phyloP scores from a whole-genome alignment of 352 stramenopile genomes.

The Globisporangium iwayamae region DNA sequence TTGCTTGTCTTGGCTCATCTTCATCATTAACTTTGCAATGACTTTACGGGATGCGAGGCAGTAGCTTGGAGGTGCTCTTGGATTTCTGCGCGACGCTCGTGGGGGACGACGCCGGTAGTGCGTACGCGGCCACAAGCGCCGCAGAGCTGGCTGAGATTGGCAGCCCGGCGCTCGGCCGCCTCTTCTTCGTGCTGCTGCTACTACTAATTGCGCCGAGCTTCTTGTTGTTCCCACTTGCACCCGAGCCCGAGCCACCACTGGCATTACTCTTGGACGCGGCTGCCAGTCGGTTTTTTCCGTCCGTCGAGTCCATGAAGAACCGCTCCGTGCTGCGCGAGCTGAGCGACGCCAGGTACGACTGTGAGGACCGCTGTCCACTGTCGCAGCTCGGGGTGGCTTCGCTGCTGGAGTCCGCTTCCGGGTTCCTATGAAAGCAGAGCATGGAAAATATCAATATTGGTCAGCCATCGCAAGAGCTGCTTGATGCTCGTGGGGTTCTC shows the following conservation, averaged over 20 bases:
- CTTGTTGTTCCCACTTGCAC: conserved; percentile 21
- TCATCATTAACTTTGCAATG: background rate
- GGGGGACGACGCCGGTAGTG: conserved; percentile 13
- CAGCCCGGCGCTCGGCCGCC: background rate
- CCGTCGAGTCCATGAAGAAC: conserved; percentile 23
- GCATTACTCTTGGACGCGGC: conserved; percentile 15
- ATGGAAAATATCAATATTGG: background rate
- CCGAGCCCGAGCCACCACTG: background rate
- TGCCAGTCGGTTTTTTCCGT: conserved; percentile 11
- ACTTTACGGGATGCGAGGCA: conserved; percentile 31
- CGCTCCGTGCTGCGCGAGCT: conserved; percentile 32
- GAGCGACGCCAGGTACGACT: conserved; percentile 21
- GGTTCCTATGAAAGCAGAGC: conserved; percentile 18
- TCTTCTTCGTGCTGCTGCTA: conserved; percentile 29
- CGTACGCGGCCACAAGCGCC: conserved; percentile 15
- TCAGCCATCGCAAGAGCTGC: background rate
- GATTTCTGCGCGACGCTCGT: conserved; percentile 19
- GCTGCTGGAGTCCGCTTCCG: conserved; percentile 20
- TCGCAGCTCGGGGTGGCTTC: conserved; percentile 22
- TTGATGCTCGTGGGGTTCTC: too few species aligned
- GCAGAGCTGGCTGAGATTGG: conserved; percentile 8
- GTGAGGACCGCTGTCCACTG: conserved; percentile 4
- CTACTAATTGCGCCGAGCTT: conserved; percentile 13
- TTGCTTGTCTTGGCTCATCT: background rate
- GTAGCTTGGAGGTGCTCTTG: conserved; percentile 34